Evolutionary conservation across 495 filamentous ascomycete species (phyloP), one percentile per base, ranked within the genome.

Genomic region (Filosporella fistucella): DNA sequence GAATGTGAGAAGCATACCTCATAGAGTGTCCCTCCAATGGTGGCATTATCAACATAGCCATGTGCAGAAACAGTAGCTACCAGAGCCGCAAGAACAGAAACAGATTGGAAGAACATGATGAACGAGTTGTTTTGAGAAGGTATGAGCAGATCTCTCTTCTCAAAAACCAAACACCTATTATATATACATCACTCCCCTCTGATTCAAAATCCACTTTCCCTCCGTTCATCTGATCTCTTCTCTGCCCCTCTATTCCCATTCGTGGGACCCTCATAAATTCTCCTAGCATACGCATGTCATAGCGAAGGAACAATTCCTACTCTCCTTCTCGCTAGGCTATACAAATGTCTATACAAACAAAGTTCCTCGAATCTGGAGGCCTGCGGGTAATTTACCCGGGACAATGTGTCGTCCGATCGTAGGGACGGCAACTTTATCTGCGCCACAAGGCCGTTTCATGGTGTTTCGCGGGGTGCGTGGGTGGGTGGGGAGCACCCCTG

Each of bases 21-120:
- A 54, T 70, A 74, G 7, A 51, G 60, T 30, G 59, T 54, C 1
- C 68, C 70, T 21, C 61, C 66, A 35, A 76, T 73, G 25, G 66
- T 71, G 42, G 65, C 68, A 38, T 68, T 69, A 33, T 66, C 64
- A 43, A 84, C 80, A 46, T 76, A 82, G 26, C 82, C 82, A 60
- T 86, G 82, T 33, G 72, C 80, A 45, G 74, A 68, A 40, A 82
- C 78, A 32, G 75, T 54, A 49, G 76, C 69, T 55, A 68, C 70
- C 18, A 61, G 46, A 52, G 75, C 69, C 29, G 69, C 61, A 39
- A 76, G 61, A 44, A 71, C 48, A n/a, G 70, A 45, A 57, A 69
- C 1, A 22, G 16, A 32, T 40, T 44, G 24, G 18, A 41, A 49
- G 24, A 40, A 38, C 44, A 35, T 35, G 14, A 25, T 26, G 3